Conservation (phyloP, 805 yeast species). For the Ogataea salicorniae region DNA sequence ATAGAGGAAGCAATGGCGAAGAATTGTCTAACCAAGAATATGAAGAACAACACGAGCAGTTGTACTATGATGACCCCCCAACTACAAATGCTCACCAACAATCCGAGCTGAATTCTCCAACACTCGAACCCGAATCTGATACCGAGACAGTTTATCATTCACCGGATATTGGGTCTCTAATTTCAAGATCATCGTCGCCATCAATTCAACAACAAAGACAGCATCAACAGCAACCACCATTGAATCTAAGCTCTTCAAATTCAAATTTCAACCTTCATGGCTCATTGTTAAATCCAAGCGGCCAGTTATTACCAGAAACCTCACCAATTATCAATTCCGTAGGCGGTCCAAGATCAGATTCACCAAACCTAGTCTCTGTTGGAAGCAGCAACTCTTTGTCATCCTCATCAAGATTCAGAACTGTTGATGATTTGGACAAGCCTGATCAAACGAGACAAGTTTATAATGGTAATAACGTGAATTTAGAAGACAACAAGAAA, state of each 20-base stretch:
- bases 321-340: background rate
- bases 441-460: conserved; percentile 35
- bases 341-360: conserved; percentile 4
- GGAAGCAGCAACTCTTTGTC: conserved; percentile 6
- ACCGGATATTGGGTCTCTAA: conserved; percentile 17
- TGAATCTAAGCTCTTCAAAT: conserved; percentile 19
- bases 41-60: too few species aligned
- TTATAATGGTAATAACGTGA: conserved; percentile 53
- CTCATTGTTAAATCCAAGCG: background rate
- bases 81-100: background rate
- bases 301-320: background rate
- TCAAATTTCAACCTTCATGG: conserved; percentile 14
- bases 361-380: conserved; percentile 2
- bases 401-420: conserved; percentile 12
- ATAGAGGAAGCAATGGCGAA: background rate
- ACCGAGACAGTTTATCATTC: conserved; percentile 24
- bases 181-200: conserved; percentile 21
- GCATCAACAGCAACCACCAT: conserved; percentile 9
- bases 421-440: conserved; percentile 17
- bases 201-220: background rate
- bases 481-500: conserved; percentile 44
- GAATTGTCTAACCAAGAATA: background rate
- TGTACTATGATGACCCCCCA: too few species aligned
- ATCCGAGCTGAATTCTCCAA: conserved; percentile 1
- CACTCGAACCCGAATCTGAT: conserved; percentile 16